Evolutionary conservation across 805 yeast species (phyloP), one percentile per base, ranked within the genome.

Genomic region (Kuraishia floccosa): DNA sequence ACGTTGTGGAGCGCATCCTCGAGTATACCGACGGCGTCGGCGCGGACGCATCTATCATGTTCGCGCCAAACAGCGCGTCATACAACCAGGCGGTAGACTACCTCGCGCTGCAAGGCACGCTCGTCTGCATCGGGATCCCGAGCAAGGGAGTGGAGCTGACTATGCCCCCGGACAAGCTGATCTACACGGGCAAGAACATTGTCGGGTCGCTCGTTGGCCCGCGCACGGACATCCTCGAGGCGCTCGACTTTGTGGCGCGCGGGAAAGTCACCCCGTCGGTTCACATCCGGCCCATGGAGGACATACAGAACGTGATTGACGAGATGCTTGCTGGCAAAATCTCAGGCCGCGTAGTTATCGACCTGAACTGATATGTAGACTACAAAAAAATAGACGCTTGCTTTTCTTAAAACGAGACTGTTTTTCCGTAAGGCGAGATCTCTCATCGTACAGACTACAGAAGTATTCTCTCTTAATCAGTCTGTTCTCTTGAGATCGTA

Each of bases 271-370:
- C 53, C 39, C 65, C 73, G 29, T 70, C 73, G 35, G 67, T 69
- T 49, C 68, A 65, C 54, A 41, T 69, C 46, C 74, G 67, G 35
- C 72, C 72, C 23, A 56, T 71, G 39, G 59, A 68, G 26, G 62
- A 65, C 40, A 55, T 70, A 41, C 61, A 68, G 28, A 41, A 41
- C 16, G 63, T 68, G 37, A 68, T 58, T 52, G 59, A 63, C 36
- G 55, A 61, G 45, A 70, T 71, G 79, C 76, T 70, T 47, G 56
- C 67, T 40, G 77, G 78, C 42, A 65, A 68, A 61, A 69, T 73
- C 44, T 58, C 66, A 44, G 80, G 80, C 39, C 60, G 80, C 54
- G 72, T 69, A 47, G 80, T 73, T 34, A 70, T 72, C 42, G 79
- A 72, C n/a, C n/a, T n/a, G n/a, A n/a, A n/a, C n/a, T n/a, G n/a